Evolutionary conservation across 495 filamentous ascomycete species (phyloP), one percentile per base, ranked within the genome.

Genomic region (Aspergillus campestris): DNA sequence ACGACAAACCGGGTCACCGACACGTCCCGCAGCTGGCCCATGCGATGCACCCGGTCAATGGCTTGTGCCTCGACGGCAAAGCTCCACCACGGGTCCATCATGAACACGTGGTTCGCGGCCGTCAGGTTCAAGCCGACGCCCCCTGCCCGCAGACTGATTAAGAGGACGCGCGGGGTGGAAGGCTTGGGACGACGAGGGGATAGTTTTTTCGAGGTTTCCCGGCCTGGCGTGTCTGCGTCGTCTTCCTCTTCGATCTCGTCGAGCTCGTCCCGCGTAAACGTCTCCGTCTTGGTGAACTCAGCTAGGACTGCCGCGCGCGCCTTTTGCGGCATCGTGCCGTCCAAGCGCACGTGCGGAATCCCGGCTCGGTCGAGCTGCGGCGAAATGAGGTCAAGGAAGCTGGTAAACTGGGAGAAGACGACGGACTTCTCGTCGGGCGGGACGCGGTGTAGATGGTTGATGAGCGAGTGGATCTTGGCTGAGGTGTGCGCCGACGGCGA

Each of bases 31-130:
- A 82, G 77, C 60, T 99, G 94, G 0, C 94, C 94, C 91, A 99
- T 95, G 7, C 94, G 80, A 66, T 99, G 94, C n/a, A 99, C 89
- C 4, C 94, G 84, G 69, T 99, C 94, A 52, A 99, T 95, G 18
- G 94, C 94, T 61, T 99, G 94, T 8, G 89, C 88, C 63, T 99
- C 94, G 18, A 97, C 81, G 3, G 94, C 90, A 61, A 87, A 96
- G 51, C 87, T 92, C 94, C 94, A 99, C 94, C 94, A 99, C 0
- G 94, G 91, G 64, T 99, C 94, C 91, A 96, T 95, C 84, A 99
- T 89, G 61, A 83, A 96, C 8, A 97, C 94, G 42, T 85, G 71
- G 51, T 81, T 86, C 11, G 92, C 92, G 42, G 78, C 78, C 4
- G 90, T 96, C 35, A 99, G 71, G 56, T 98, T 98, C 32, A 98